phyloP scores from a whole-genome alignment of 78 protist species.

The Thecamonas trahens region DNA sequence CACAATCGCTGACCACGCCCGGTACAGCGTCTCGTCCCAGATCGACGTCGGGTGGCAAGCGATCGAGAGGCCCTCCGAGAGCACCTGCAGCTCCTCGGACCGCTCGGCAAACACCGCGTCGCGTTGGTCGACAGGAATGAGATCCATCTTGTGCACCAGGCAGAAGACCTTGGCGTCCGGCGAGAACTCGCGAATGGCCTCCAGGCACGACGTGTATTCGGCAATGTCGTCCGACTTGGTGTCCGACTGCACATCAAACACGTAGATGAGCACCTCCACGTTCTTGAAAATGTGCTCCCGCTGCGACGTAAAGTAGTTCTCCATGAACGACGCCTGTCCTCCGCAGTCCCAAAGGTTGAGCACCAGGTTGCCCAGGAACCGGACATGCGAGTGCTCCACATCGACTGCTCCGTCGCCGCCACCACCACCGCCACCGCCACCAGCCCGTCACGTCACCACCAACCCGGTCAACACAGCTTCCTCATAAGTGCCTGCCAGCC shows the following conservation, averaged over 20 bases:
- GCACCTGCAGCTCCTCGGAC: conserved; percentile 52
- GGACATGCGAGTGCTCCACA: conserved; percentile 93
- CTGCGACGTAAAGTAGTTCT: conserved; percentile 87
- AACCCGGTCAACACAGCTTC: no score
- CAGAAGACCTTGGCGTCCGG: conserved; percentile 79
- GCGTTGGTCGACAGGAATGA: conserved; percentile 72
- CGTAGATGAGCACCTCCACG: conserved; percentile 91
- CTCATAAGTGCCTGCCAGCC: no score
- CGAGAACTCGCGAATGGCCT: conserved; percentile 72
- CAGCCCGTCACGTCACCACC: no score
- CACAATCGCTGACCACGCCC: conserved; percentile 88
- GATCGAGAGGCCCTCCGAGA: conserved; percentile 54
- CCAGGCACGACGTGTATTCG: conserved; percentile 72
- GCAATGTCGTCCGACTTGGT: conserved; percentile 65
- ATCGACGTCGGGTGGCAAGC: conserved; percentile 85
- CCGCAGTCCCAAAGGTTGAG: conserved; percentile 98
- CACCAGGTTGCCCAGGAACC: conserved; percentile 92
- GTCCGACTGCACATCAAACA: conserved; percentile 83
- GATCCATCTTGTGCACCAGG: conserved; percentile 96
- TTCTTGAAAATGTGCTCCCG: conserved; percentile 94
- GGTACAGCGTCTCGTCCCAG: conserved; percentile 97
- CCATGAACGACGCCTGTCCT: conserved; percentile 94
- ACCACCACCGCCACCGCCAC: no score
- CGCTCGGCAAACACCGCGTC: conserved; percentile 35
- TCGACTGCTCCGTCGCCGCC: conserved; percentile 60